Evolutionary conservation across 108 stramenopile genomes (phyloP).

Genomic region (Cyclotella atomus): DNA sequence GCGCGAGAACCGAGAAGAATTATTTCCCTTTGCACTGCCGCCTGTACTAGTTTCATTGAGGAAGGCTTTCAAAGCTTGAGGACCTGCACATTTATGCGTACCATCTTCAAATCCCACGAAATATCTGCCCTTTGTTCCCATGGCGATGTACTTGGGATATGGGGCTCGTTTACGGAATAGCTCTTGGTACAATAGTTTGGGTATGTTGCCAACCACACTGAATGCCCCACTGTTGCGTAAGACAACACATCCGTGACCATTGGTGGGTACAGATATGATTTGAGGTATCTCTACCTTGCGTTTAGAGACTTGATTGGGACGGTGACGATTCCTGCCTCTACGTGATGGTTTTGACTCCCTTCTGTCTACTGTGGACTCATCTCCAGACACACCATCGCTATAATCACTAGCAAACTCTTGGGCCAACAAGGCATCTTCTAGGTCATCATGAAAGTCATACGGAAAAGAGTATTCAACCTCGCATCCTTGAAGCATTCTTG

Average conservation of each 20-base stretch:
- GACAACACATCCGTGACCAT: constrained; percentile 74
- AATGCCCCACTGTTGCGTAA: constrained; percentile 79
- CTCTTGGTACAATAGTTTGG: constrained; percentile 61
- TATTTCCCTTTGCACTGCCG: constrained; percentile 7
- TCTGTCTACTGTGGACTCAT: background rate
- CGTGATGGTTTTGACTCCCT: background rate
- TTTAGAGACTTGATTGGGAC: constrained; percentile 55
- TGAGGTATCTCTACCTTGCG: constrained; percentile 52
- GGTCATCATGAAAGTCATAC: constrained; percentile 17
- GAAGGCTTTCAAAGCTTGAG: constrained; percentile 56
- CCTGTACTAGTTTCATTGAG: constrained; percentile 43
- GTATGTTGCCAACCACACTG: constrained; percentile 70
- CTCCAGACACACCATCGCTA: constrained; percentile 3
- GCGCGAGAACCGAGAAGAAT: background rate
- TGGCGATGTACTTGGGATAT: constrained; percentile 65
- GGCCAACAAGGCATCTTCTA: constrained; percentile 38
- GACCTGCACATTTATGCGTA: constrained; percentile 63
- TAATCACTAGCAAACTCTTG: constrained; percentile 11
- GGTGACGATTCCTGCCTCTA: constrained; percentile 24
- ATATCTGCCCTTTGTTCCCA: constrained; percentile 75
- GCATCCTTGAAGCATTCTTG: constrained; percentile 14
- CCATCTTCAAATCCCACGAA: constrained; percentile 75
- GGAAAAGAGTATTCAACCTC: constrained; percentile 47
- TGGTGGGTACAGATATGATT: constrained; percentile 73
- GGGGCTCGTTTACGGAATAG: constrained; percentile 51